Conservation (phyloP, 805 yeast genomes). For the Saccharomycopsis fibuligera region DNA sequence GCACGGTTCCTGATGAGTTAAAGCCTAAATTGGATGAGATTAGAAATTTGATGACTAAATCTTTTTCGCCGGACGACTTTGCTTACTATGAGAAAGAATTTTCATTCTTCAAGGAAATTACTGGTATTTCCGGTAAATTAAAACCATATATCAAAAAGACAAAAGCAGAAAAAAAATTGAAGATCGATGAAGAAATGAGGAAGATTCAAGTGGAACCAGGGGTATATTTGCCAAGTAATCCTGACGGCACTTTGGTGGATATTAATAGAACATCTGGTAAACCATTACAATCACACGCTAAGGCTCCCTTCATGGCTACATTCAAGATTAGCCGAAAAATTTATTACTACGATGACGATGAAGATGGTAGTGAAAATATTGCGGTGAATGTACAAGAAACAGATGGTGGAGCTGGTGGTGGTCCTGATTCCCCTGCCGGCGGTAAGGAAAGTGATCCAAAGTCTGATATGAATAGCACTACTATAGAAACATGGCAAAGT, state of each 20-base stretch:
- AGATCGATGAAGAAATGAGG: constrained; percentile 94
- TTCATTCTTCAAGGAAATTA: constrained; percentile 82
- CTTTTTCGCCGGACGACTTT: constrained; percentile 56
- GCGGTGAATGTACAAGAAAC: constrained; percentile 12
- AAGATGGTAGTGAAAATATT: constrained; percentile 24
- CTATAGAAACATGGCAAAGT: constrained; percentile 73
- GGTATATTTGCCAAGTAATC: constrained; percentile 92
- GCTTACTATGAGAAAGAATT: constrained; percentile 77
- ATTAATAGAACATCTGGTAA: constrained; percentile 88
- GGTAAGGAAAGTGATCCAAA: neutral
- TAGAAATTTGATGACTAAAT: constrained; percentile 52
- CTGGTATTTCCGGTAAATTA: constrained; percentile 88
- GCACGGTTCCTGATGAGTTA: constrained; percentile 67
- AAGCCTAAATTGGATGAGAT: constrained; percentile 80
- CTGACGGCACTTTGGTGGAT: constrained; percentile 90
- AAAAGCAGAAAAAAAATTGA: constrained; percentile 92
- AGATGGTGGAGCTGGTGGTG: constrained; percentile 17
- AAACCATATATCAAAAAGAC: constrained; percentile 91
- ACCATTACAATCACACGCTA: constrained; percentile 96
- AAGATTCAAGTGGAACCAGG: constrained; percentile 66
- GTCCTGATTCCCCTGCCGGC: constrained; percentile 7
- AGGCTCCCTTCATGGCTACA: constrained; percentile 97
- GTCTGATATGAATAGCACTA: constrained; percentile 28
- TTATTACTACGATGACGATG: constrained; percentile 30
- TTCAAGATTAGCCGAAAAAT: constrained; percentile 70